Conservation (phyloP, 805 yeast genomes). For the Tanozyma kutaoensis region DNA sequence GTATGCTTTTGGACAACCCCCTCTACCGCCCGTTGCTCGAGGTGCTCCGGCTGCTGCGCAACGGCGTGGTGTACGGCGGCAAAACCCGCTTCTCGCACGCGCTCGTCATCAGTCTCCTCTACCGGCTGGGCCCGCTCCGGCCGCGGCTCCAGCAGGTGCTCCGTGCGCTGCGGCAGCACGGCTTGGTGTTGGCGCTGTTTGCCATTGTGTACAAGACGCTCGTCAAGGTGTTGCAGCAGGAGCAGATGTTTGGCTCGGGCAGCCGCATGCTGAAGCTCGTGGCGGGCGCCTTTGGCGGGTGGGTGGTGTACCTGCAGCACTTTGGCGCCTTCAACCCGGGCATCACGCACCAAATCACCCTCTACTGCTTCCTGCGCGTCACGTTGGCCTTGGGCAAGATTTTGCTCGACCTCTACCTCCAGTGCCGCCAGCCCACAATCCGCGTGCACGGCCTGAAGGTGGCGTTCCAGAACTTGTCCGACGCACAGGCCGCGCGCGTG, state of each 20-base stretch:
- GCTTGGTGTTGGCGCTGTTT: constrained; percentile 39
- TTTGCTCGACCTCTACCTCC: constrained; percentile 24
- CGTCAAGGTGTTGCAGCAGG: constrained; percentile 16
- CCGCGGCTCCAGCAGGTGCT: constrained; percentile 34
- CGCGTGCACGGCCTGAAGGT: constrained; percentile 8
- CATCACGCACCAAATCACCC: constrained; percentile 61
- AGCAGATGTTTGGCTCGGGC: constrained; percentile 16
- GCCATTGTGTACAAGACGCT: constrained; percentile 38
- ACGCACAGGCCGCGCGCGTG: constrained; percentile 19
- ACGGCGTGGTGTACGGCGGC: constrained; percentile 49
- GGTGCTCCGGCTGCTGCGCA: constrained; percentile 21
- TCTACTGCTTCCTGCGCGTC: constrained; percentile 62
- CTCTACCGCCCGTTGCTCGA: constrained; percentile 12
- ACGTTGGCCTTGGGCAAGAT: constrained; percentile 47
- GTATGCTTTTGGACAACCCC: not conserved
- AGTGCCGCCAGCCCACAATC: constrained; percentile 21
- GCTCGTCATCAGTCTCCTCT: constrained; percentile 44
- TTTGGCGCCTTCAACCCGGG: constrained; percentile 30
- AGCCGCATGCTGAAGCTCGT: constrained; percentile 17
- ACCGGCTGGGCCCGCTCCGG: constrained; percentile 34
- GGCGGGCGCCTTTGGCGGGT: constrained; percentile 27
- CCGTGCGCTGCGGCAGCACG: constrained; percentile 42
- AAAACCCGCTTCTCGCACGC: constrained; percentile 52
- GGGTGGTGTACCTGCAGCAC: constrained; percentile 31
- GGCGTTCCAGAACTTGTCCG: constrained; percentile 13